Evolutionary conservation across 306 rosid species (phyloP).

Genomic region (Acacia acuminata): DNA sequence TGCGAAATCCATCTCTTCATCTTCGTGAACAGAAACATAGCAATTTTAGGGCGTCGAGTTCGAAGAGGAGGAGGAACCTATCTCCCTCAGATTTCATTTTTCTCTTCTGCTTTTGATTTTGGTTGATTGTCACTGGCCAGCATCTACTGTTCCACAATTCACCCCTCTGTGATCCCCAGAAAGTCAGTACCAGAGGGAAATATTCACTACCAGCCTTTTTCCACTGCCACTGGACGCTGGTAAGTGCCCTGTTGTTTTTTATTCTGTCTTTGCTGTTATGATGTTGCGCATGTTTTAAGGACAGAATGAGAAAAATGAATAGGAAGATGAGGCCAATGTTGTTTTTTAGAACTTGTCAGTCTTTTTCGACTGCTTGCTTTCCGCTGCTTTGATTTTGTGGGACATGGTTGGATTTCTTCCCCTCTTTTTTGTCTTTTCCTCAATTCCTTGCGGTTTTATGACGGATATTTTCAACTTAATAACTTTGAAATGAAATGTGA

Average conservation of each 20-base stretch:
- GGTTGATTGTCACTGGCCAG: not conserved
- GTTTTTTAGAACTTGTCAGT: not conserved
- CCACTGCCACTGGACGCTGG: not conserved
- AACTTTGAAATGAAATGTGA: not conserved
- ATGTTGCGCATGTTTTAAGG: not conserved
- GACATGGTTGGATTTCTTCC: not conserved
- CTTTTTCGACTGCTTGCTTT: not conserved
- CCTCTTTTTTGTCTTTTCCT: not conserved
- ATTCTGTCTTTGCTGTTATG: not conserved
- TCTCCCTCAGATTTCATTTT: not conserved
- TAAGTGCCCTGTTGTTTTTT: not conserved
- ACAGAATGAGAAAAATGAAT: not conserved
- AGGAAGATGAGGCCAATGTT: not conserved
- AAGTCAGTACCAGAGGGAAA: not conserved
- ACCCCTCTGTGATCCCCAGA: not conserved
- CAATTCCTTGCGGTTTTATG: not conserved
- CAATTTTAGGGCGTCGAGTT: not conserved
- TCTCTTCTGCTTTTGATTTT: not conserved
- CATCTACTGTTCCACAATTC: not conserved
- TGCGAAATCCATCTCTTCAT: not conserved
- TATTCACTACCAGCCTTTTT: not conserved
- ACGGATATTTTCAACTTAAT: not conserved
- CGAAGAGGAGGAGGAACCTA: not conserved
- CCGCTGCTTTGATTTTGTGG: not conserved
- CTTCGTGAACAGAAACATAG: not conserved